Evolutionary conservation across 129 eudicot species (phyloP).

Genomic region (Centella asiatica): DNA sequence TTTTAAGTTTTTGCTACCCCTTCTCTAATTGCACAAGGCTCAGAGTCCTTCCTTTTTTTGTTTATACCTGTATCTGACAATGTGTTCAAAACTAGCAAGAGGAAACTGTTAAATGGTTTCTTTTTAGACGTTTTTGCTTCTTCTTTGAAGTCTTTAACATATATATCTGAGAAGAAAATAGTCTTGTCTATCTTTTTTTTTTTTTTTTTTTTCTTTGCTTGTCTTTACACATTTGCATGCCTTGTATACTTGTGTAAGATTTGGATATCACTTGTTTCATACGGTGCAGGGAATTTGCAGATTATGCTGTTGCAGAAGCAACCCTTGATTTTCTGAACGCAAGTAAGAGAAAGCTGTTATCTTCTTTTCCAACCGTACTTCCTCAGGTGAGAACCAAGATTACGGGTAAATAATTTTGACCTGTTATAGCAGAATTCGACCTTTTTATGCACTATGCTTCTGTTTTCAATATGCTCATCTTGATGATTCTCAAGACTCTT

Average conservation of each 20-base stretch:
- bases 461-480: too few species aligned
- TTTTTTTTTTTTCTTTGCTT: neutral
- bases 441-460: too few species aligned
- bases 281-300: constrained; percentile 93
- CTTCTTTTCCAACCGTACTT: constrained; percentile 63
- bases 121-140: too few species aligned
- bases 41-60: too few species aligned
- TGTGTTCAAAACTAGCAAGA: neutral
- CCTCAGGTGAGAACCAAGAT: constrained; percentile 53
- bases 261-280: constrained; percentile 6
- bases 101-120: too few species aligned
- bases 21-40: too few species aligned
- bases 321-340: constrained; percentile 63
- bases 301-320: constrained; percentile 83
- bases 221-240: neutral
- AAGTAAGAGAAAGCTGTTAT: constrained; percentile 56
- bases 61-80: neutral
- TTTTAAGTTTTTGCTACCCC: too few species aligned
- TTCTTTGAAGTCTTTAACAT: too few species aligned
- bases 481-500: too few species aligned
- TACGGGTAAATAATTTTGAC: neutral
- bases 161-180: too few species aligned
- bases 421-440: neutral
- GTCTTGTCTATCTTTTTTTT: neutral
- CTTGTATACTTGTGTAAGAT: neutral